Evolutionary conservation across 805 yeast species (phyloP), one percentile per base, ranked within the genome.

Genomic region (Candida saitoana): DNA sequence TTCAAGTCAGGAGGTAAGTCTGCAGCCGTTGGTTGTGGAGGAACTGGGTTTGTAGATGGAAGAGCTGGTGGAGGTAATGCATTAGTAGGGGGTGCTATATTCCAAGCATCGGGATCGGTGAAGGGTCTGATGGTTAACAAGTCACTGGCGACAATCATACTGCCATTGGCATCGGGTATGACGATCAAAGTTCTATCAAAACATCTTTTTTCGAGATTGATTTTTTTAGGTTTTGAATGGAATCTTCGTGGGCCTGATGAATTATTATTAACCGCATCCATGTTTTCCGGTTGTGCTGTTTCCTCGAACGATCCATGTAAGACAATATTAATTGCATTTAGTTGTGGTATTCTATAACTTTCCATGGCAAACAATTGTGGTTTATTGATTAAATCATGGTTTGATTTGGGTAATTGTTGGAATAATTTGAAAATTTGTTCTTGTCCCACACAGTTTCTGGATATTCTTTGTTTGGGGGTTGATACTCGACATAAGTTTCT

Each of bases 221-320:
- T 42, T 43, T 61, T 63, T 41, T 66, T 65, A 36, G 62, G 57
- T 38, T 56, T 55, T 45, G 46, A 55, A 18, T 46, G 40, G 24
- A 48, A 51, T 24, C 56, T 40, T 36, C 55, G 45, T 7, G 51
- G 49, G 3, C 49, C 47, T 14, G 24, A 24, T 31, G 38, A 18
- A 14, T 36, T 30, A 33, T 39, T 40, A 32, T 39, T 53, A 12
- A 48, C 34, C 14, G 51, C 56, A 7, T 57, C 65, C 8, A 47
- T 24, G 32, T 57, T 59, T 17, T 73, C 76, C 1, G 90, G 88
- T 16, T 69, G 71, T 0, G 68, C 81, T 17, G 64, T 59, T 62
- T 93, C 98, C 39, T 79, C 80, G 56, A 79, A 91, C 44, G 77
- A 82, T 3, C 99, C 99, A 65, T 93, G 99, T 12, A 91, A 63